Evolutionary conservation across 2,329 filamentous ascomycete genomes (phyloP).

Genomic region (Stagonosporopsis chrysanthemi): DNA sequence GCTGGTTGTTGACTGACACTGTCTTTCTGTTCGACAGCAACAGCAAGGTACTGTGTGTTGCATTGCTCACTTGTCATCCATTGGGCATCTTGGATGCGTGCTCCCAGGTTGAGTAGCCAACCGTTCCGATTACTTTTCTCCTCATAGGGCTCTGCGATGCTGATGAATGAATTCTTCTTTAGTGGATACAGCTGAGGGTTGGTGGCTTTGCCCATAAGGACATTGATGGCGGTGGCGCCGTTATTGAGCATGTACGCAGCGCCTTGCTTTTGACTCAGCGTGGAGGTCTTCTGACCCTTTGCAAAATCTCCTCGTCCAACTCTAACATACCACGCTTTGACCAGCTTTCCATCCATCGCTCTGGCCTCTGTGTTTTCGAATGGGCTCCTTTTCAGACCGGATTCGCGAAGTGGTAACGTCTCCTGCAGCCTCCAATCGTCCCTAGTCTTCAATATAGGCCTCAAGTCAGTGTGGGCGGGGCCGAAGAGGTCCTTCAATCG

Average conservation of each 20-base stretch:
- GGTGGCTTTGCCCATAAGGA: slow-evolving; percentile 61
- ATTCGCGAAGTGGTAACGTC: slow-evolving; percentile 56
- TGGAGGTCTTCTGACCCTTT: slow-evolving; percentile 50
- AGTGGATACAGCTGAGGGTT: slow-evolving; percentile 55
- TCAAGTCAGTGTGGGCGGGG: slow-evolving; percentile 58
- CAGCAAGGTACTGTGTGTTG: slow-evolving; percentile 64
- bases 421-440: slow-evolving; percentile 61
- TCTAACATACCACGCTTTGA: slow-evolving; percentile 63
- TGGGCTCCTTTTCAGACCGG: slow-evolving; percentile 52
- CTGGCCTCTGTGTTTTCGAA: slow-evolving; percentile 53
- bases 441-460: slow-evolving; percentile 56
- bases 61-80: slow-evolving; percentile 55
- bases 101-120: slow-evolving; percentile 66
- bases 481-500: slow-evolving; percentile 61
- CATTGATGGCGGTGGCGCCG: slow-evolving; percentile 41
- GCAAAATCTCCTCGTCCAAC: slow-evolving; percentile 53
- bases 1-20: slow-evolving; percentile 28
- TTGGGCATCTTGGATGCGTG: slow-evolving; percentile 59
- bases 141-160: slow-evolving; percentile 53
- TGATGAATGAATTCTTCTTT: slow-evolving; percentile 51
- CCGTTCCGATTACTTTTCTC: slow-evolving; percentile 45
- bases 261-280: slow-evolving; percentile 49
- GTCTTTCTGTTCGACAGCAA: slow-evolving; percentile 49
- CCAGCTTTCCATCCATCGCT: slow-evolving; percentile 54
- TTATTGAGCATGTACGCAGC: slow-evolving; percentile 54